Percentiles rank a stretch among this genome's conserved stretches.
Evolutionary conservation across 495 filamentous ascomycete species (phyloP).

Genomic region (Pseudomonodictys pantanalensis): DNA sequence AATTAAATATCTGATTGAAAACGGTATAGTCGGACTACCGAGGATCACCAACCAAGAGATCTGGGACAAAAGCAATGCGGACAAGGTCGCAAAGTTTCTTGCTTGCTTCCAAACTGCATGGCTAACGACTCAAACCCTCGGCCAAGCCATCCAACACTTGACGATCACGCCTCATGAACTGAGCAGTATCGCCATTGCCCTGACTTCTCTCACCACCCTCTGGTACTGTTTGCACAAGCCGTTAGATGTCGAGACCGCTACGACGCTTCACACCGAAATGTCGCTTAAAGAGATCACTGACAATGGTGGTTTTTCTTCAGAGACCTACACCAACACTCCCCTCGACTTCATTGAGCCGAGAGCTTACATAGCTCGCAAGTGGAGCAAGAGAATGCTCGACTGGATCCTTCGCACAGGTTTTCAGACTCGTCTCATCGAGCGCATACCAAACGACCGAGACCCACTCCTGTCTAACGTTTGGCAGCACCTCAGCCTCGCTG

Average conservation of each 20-base stretch:
- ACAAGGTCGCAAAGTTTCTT: slow-evolving; percentile 15
- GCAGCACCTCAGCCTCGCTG: neutral
- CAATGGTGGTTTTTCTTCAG: slow-evolving; percentile 16
- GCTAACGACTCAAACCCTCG: slow-evolving; percentile 24
- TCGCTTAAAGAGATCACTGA: slow-evolving; percentile 23
- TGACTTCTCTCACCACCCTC: slow-evolving; percentile 4
- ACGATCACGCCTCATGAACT: neutral
- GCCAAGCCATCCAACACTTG: slow-evolving; percentile 4
- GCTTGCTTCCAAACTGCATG: slow-evolving; percentile 24
- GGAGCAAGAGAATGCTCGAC: neutral
- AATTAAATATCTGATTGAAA: slow-evolving; percentile 29
- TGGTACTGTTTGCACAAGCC: slow-evolving; percentile 32
- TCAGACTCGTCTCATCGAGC: neutral
- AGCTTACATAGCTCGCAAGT: neutral
- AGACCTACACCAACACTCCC: slow-evolving; percentile 27
- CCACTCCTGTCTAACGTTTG: neutral
- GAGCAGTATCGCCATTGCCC: neutral
- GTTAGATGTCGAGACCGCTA: slow-evolving; percentile 23
- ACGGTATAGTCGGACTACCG: slow-evolving; percentile 17
- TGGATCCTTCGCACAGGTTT: neutral
- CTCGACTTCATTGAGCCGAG: slow-evolving; percentile 28
- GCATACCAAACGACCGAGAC: neutral
- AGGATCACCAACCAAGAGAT: slow-evolving; percentile 16
- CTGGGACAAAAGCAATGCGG: slow-evolving; percentile 36
- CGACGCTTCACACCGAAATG: neutral